Evolutionary conservation across 1,284 basidiomycete genomes (phyloP), one percentile per base, ranked within the genome.

Genomic region (Cerioporus squamosus): DNA sequence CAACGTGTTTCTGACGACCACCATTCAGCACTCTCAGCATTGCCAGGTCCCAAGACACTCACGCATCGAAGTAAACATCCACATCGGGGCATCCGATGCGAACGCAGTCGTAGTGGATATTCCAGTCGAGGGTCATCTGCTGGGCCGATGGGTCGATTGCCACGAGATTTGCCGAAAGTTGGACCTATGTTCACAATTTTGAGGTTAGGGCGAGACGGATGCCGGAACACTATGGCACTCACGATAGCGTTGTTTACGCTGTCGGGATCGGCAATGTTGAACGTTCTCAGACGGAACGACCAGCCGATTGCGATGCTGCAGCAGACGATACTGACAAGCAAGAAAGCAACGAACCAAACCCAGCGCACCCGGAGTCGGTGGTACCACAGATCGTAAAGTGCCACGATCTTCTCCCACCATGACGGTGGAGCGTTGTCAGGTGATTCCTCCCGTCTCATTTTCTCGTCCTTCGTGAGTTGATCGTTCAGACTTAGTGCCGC

Each of bases 51-150:
- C n/a, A 24, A 24, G 2, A 14, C 9, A 40, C 66, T 44, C 39
- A 68, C 66, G 60, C 54, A 43, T 68, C 66, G 31, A 68, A 66
- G 52, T 54, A 68, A 7, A 68, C 51, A 33, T 65, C 57, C 12
- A 64, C 60, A 36, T 66, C 63, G 9, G 60, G 63, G 29, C 65
- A 66, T 2, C 59, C 54, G 5, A 58, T 53, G 1, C 40, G 18
- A 10, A 50, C 46, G 40, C 64, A 66, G 9, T 38, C 42, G 43
- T 66, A 63, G 36, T 48, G 20, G 12, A 65, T 52, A 20, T 52
- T 36, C 66, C 66, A 68, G 38, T 66, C 66, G 1, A 68, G 29
- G 3, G 57, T 65, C 58, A 68, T 68, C 17, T 51, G 44, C 55
- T 68, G 66, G 5, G 29, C 52, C 1, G 45, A 50, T 3, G 63